phyloP scores from a whole-genome alignment of 2,329 filamentous ascomycete species.

The Monosporascus sp. region DNA sequence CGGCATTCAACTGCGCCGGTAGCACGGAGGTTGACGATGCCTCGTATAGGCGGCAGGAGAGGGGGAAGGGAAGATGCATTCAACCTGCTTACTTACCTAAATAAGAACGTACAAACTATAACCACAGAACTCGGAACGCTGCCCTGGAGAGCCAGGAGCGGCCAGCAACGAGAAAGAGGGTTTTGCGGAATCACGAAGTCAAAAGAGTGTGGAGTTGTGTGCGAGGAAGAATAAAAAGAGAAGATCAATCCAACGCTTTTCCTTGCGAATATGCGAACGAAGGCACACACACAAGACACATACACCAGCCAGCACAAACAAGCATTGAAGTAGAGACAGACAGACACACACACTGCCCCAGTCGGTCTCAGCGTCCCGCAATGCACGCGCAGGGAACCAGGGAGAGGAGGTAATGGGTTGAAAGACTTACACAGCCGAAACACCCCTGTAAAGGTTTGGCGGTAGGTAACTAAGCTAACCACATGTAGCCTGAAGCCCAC shows the following conservation, averaged over 20 bases:
- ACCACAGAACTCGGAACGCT: slow-evolving; percentile 35
- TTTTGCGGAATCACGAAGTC: slow-evolving; percentile 27
- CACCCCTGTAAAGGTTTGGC: not conserved
- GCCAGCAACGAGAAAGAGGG: slow-evolving; percentile 29
- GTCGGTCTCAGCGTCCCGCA: too few relatives aligned
- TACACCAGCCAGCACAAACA: not conserved
- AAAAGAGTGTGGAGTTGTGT: slow-evolving; percentile 40
- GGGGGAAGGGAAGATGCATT: not conserved
- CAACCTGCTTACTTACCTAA: slow-evolving; percentile 23
- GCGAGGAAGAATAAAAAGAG: slow-evolving; percentile 27
- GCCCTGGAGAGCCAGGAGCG: slow-evolving; percentile 44
- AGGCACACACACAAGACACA: not conserved
- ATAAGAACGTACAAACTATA: slow-evolving; percentile 26
- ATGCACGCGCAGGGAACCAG: not conserved
- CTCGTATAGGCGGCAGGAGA: not conserved
- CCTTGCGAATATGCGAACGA: not conserved
- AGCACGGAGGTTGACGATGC: not conserved
- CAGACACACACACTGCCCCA: too few relatives aligned
- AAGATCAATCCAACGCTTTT: slow-evolving; percentile 20
- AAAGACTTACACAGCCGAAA: not conserved
- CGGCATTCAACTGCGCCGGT: not conserved
- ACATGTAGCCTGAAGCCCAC: not conserved
- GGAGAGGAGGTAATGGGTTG: not conserved
- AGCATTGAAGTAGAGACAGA: not conserved
- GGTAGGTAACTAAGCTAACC: not conserved